These are phyloP conservation scores for Helotiales sp. DNA, from an alignment of 2,329 filamentous ascomycete genomes.

Conservation along the genomic window DNA sequence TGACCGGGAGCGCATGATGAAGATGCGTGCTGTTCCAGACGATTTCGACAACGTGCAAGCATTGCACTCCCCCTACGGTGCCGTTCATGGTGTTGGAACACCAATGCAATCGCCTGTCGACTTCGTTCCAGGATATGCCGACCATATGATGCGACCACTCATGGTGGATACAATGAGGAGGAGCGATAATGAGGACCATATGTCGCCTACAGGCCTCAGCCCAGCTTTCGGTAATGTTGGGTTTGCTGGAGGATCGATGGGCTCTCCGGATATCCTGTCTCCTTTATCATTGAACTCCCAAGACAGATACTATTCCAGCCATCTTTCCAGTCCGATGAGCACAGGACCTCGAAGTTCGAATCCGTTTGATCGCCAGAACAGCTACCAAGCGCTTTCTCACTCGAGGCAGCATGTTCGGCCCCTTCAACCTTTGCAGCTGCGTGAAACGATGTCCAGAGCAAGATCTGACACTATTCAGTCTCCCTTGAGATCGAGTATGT, in stretches of 20 bases:
- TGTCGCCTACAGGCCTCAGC: constrained; percentile 70
- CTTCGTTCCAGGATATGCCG: constrained; percentile 54
- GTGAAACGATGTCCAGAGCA: constrained; percentile 61
- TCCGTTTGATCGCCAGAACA: constrained; percentile 57
- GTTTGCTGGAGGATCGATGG: constrained; percentile 60
- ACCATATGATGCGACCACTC: constrained; percentile 64
- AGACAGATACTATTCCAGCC: constrained; percentile 59
- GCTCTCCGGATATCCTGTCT: constrained; percentile 60
- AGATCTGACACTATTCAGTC: constrained; percentile 64
- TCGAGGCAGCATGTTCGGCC: constrained; percentile 54
- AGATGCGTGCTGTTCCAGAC: constrained; percentile 73
- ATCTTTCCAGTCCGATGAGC: constrained; percentile 54
- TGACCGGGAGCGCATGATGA: constrained; percentile 72
- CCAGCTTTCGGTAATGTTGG: constrained; percentile 70
- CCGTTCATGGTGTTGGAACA: constrained; percentile 46
- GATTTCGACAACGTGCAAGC: constrained; percentile 74
- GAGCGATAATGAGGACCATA: constrained; percentile 65
- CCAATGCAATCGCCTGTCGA: constrained; percentile 43
- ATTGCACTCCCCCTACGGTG: constrained; percentile 69
- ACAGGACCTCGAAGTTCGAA: constrained; percentile 56
- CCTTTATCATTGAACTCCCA: constrained; percentile 60
- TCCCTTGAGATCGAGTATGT: constrained; percentile 63
- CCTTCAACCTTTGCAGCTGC: constrained; percentile 62
- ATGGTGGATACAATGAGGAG: constrained; percentile 71
- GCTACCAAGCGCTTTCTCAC: constrained; percentile 53